Percentiles rank a stretch among this genome's conserved stretches.
These are phyloP conservation scores for Saccharata proteae DNA, from an alignment of 2,329 filamentous ascomycete genomes.

Conservation along the genomic window DNA sequence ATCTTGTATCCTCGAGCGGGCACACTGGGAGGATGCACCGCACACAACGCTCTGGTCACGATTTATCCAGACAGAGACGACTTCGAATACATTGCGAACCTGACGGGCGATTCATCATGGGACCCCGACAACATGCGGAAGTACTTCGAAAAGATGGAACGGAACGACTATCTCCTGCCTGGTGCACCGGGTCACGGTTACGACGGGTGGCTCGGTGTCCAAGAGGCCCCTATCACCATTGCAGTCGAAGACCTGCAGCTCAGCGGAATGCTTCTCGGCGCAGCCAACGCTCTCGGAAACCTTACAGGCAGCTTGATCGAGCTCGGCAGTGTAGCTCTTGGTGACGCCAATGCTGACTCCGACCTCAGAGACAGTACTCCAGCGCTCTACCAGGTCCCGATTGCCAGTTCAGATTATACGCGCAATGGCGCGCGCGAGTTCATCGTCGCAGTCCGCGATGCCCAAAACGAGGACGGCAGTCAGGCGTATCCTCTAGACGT, in stretches of 20 bases:
- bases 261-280: constrained; percentile 39
- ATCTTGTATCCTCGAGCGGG: constrained; percentile 47
- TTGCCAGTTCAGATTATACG: constrained; percentile 35
- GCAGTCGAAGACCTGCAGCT: constrained; percentile 42
- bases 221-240: constrained; percentile 23
- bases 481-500: constrained; percentile 47
- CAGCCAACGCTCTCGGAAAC: constrained; percentile 39
- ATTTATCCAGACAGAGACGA: constrained; percentile 48
- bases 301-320: constrained; percentile 23
- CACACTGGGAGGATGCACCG: constrained; percentile 46
- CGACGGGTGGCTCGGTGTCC: constrained; percentile 44
- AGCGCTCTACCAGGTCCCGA: constrained; percentile 46
- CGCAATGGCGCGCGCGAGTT: constrained; percentile 47
- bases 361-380: constrained; percentile 32
- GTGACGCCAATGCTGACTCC: constrained; percentile 40
- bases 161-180: constrained; percentile 38
- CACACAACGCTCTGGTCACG: constrained; percentile 49
- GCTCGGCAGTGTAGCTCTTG: constrained; percentile 30
- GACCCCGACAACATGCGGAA: constrained; percentile 43
- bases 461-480: constrained; percentile 36
- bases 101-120: constrained; percentile 52
- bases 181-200: constrained; percentile 40
- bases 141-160: constrained; percentile 43
- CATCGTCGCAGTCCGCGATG: constrained; percentile 38
- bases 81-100: constrained; percentile 43